Percentiles rank a stretch among this genome's conserved stretches.
phyloP scores from a whole-genome alignment of 139 green algal genomes.

The Coccomyxa sp. region DNA sequence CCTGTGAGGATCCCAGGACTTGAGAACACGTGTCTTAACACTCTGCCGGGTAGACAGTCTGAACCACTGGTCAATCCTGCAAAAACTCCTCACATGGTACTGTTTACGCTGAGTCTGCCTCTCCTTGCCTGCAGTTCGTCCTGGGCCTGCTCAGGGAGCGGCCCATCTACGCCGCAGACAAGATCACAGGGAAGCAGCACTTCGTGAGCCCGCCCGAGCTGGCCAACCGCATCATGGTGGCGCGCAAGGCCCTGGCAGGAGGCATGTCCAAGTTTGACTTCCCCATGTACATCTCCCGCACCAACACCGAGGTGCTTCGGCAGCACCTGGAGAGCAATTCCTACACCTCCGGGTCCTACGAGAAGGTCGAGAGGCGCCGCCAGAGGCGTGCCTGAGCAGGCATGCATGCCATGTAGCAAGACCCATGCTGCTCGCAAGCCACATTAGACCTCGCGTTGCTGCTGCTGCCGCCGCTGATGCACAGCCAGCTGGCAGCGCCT shows the following conservation, averaged over 20 bases:
- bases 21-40: too few relatives aligned
- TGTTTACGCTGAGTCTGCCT: not conserved
- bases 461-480: too few relatives aligned
- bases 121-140: not conserved
- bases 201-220: not conserved
- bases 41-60: too few relatives aligned
- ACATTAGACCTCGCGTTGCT: too few relatives aligned
- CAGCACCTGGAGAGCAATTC: not conserved
- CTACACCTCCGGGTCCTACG: not conserved
- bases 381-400: too few relatives aligned
- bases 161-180: not conserved
- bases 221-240: not conserved
- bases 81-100: too few relatives aligned
- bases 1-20: too few relatives aligned
- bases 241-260: not conserved
- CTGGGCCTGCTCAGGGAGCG: constrained; percentile 1
- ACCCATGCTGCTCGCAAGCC: too few relatives aligned
- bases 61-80: too few relatives aligned
- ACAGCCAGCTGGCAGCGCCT: too few relatives aligned
- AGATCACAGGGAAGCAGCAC: not conserved
- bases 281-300: not conserved
- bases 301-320: not conserved
- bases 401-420: too few relatives aligned
- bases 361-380: not conserved
- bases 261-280: not conserved